Evolutionary conservation across 805 yeast species (phyloP), one percentile per base, ranked within the genome.

Genomic region (Helenozyma rhizophorensis): DNA sequence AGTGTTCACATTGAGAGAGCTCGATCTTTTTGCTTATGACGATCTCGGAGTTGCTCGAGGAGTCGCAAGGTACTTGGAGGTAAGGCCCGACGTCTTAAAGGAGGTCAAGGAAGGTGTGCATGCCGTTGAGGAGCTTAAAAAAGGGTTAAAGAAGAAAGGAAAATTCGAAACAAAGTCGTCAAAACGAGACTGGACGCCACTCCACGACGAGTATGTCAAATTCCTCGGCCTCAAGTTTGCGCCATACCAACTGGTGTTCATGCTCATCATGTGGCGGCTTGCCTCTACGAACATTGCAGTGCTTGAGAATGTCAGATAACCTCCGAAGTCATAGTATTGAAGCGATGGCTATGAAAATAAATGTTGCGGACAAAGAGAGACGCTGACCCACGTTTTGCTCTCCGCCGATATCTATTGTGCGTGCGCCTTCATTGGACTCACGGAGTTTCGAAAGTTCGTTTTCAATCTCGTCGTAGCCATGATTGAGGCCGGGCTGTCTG

Each of bases 31-130:
- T 54, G 81, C 93, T 4, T 62, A 74, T 4, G 85, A 79, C 13
- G 97, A 89, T 58, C 59, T 89, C 28, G 97, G 96, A 1, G 74
- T 89, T 2, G 87, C 89, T 21, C 64, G 95, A 41, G 97, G 97
- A 0, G 74, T 80, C 37, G 72, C 86, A 0, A 54, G 68, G 18
- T 89, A 85, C 55, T 53, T 84, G 15, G 63, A 62, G 12, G 65
- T 68, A 27, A 60, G 83, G 33, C 80, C 79, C 0, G 67, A 68
- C 4, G 38, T 80, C 10, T 45, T 72, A 7, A 48, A 60, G 23
- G 68, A 70, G 28, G 53, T 77, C 5, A 71, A 72, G 50, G 28
- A 27, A 3, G 56, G 50, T 8, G 51, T 50, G 4, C 51, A 51
- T 23, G 55, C 60, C 4, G 54, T 60, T 45, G 72, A 43, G 40